Evolutionary conservation across 2,329 filamentous ascomycete genomes (phyloP), one percentile per base, ranked within the genome.

Genomic region (Nemania diffusa): DNA sequence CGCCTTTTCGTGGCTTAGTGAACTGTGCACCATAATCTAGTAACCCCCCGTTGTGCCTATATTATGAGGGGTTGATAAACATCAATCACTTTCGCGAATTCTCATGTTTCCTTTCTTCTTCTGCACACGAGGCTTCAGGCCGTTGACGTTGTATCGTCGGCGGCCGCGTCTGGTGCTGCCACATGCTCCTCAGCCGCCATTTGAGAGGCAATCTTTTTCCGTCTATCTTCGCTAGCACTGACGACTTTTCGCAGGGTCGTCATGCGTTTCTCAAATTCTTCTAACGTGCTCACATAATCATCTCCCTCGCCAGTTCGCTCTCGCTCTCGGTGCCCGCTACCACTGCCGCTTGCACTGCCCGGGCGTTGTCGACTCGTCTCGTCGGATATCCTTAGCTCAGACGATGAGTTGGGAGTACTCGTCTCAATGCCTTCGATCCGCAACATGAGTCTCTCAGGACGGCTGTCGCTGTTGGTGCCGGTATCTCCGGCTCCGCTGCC

Each of bases 261-360:
- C 87, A 91, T 88, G 51, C 85, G 82, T 65, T 81, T 81, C 61
- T 87, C 84, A 69, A 91, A 91, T 40, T 88, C 85, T 17, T 85
- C 84, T 1, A 88, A 75, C 46, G 91, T 75, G 2, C 74, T 78
- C 2, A 80, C 79, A 64, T 88, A 85, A 64, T 88, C 84, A 55
- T 87, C 84, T 27, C 27, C 27, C 2, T 75, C 75, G 27, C 44
- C 22, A 2, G 44, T 63, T 2, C 78, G 76, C 71, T 69, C 72
- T 4, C 78, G 75, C 71, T 68, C 72, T 57, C 67, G 67, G 48
- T 75, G 71, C 22, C 57, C 77, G 65, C 66, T 79, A 73, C 61
- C 78, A 56, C 76, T 79, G 5, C 66, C 69, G 22, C 72, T 64
- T 7, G 59, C 73, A 24, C 74, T 76, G 24, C 72, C 72, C 7